Conservation (phyloP, 2,329 filamentous ascomycete species). For the Arthrinium puccinioides region DNA sequence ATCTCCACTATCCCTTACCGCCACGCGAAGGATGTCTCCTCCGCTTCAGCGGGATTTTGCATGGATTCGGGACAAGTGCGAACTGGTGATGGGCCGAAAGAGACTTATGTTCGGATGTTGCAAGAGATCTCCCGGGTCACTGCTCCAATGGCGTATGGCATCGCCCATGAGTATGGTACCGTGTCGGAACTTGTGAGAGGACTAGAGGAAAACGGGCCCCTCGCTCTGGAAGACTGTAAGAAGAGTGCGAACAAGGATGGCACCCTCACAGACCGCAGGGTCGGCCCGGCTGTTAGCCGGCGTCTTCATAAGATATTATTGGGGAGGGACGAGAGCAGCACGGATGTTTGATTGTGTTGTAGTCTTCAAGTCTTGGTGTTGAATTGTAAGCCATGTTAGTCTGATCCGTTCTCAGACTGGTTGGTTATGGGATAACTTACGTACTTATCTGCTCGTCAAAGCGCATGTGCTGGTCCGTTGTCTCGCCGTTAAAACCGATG, state of each 20-base stretch:
- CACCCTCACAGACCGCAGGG: constrained; percentile 41
- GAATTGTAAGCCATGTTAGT: no score
- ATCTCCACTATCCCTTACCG: constrained; percentile 71
- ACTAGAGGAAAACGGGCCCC: constrained; percentile 51
- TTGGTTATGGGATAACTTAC: no score
- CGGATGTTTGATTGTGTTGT: constrained; percentile 37
- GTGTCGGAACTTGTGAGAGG: constrained; percentile 51
- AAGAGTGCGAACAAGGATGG: constrained; percentile 53
- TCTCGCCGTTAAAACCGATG: no score
- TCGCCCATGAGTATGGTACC: constrained; percentile 52
- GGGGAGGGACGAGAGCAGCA: constrained; percentile 45
- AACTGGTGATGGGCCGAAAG: constrained; percentile 55
- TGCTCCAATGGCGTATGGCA: constrained; percentile 62
- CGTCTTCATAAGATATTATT: constrained; percentile 55
- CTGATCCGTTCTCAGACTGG: no score
- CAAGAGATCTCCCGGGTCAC: constrained; percentile 69
- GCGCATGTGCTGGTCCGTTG: no score
- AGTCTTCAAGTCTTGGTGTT: no score
- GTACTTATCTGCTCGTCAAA: no score
- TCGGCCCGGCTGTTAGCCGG: constrained; percentile 52
- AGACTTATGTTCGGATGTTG: constrained; percentile 69
- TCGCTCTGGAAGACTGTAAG: constrained; percentile 53
- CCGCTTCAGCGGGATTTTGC: constrained; percentile 59
- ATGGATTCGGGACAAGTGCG: constrained; percentile 74
- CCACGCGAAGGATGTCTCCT: constrained; percentile 39